These are phyloP conservation scores for Podospora pseudopauciseta DNA, from an alignment of 495 filamentous ascomycete species.

Conservation along the genomic window DNA sequence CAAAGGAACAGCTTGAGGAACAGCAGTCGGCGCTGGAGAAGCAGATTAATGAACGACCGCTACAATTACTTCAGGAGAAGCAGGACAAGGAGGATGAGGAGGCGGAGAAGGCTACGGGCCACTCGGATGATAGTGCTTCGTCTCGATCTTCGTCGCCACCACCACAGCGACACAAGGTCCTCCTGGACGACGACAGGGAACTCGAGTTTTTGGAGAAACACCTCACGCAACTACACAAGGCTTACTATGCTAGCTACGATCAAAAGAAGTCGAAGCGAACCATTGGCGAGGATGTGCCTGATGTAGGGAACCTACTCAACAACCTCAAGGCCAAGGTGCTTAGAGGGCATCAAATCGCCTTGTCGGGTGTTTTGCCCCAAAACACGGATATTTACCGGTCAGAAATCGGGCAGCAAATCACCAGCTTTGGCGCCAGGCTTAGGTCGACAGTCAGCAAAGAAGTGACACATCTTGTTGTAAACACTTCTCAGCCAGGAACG, in stretches of 20 bases:
- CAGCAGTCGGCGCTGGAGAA: conserved; percentile 82
- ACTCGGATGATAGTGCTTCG: conserved; percentile 34
- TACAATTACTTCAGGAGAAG: conserved; percentile 82
- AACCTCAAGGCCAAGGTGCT: conserved; percentile 70
- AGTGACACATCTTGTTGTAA: conserved; percentile 54
- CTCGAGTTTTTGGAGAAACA: conserved; percentile 68
- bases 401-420: conserved; percentile 80
- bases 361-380: conserved; percentile 84
- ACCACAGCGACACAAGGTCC: conserved; percentile 64
- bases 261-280: conserved; percentile 29
- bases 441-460: conserved; percentile 46
- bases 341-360: conserved; percentile 65
- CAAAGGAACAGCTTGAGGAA: conserved; percentile 71
- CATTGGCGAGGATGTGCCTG: conserved; percentile 69
- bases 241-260: conserved; percentile 80
- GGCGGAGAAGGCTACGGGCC: conserved; percentile 47
- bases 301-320: conserved; percentile 79
- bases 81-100: conserved; percentile 78
- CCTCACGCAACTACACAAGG: conserved; percentile 67
- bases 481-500: conserved; percentile 65
- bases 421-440: conserved; percentile 77
- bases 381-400: conserved; percentile 67
- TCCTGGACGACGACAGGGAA: conserved; percentile 81
- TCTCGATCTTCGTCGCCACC: conserved; percentile 36
- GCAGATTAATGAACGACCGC: conserved; percentile 81